Percentiles rank a stretch among this genome's conserved stretches.
Conservation (phyloP, 371 early-diverging fungal species). For the Nematocida parisii region DNA sequence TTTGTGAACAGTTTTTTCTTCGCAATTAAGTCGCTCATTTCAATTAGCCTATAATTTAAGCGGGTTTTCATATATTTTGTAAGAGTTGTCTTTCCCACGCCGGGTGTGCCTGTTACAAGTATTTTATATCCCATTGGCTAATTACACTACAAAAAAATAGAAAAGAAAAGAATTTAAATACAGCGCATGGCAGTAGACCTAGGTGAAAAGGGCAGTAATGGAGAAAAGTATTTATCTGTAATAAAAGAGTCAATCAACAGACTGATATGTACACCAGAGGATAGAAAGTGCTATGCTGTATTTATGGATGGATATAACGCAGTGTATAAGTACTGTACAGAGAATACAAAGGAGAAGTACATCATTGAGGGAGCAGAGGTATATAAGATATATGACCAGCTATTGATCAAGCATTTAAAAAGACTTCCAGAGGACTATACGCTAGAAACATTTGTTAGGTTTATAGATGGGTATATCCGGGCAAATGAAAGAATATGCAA, state of each 20-base stretch:
- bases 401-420: constrained; percentile 31
- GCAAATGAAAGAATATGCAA: constrained; percentile 50
- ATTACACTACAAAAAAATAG: constrained; percentile 44
- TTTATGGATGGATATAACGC: constrained; percentile 56
- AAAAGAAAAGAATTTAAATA: constrained; percentile 44
- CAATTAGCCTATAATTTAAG: constrained; percentile 74
- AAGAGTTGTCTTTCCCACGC: constrained; percentile 90
- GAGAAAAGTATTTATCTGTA: constrained; percentile 8
- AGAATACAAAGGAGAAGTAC: constrained; percentile 45
- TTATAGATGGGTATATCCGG: constrained; percentile 35
- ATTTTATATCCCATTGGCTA: constrained; percentile 72
- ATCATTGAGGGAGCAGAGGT: constrained; percentile 44
- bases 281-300: neutral
- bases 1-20: constrained; percentile 79
- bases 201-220: neutral
- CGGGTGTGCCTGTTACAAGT: constrained; percentile 92
- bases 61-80: constrained; percentile 76
- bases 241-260: constrained; percentile 36
- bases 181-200: constrained; percentile 2
- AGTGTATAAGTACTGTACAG: constrained; percentile 51
- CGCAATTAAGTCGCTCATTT: constrained; percentile 82
- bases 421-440: constrained; percentile 45
- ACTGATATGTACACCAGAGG: constrained; percentile 24
- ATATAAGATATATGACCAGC: constrained; percentile 37
- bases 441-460: constrained; percentile 28